These are phyloP conservation scores for Achaetomiella virescens DNA, from an alignment of 495 filamentous ascomycete species.

Conservation along the genomic window DNA sequence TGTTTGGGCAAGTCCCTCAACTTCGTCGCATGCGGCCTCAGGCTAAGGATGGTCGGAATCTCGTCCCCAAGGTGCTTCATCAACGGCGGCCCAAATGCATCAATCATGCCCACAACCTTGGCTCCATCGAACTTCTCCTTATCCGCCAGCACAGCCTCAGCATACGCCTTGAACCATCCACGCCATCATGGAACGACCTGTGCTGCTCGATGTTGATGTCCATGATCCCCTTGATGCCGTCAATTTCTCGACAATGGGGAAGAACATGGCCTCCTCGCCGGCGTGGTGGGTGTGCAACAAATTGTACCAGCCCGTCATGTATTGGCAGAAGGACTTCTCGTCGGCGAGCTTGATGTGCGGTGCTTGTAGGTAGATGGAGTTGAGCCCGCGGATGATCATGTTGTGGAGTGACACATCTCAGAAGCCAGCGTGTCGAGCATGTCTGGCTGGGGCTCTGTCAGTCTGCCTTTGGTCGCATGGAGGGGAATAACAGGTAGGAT, in stretches of 20 bases:
- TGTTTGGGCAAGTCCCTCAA: constrained; percentile 18
- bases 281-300: constrained; percentile 39
- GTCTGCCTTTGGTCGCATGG: neutral
- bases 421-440: constrained; percentile 29
- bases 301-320: constrained; percentile 24
- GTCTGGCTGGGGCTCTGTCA: constrained; percentile 18
- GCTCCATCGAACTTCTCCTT: constrained; percentile 29
- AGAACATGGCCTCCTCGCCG: constrained; percentile 39
- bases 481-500: neutral
- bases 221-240: constrained; percentile 38
- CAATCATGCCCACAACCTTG: constrained; percentile 34
- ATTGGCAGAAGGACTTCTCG: constrained; percentile 33
- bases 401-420: constrained; percentile 44
- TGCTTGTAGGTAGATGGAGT: constrained; percentile 47
- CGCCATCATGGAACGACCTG: constrained; percentile 34
- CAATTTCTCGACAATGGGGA: constrained; percentile 37
- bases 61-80: constrained; percentile 39
- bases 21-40: constrained; percentile 28
- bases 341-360: constrained; percentile 29
- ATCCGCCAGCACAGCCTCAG: constrained; percentile 16
- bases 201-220: constrained; percentile 42
- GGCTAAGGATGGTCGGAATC: constrained; percentile 30
- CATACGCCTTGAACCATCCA: constrained; percentile 33
- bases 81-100: constrained; percentile 35
- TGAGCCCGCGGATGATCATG: constrained; percentile 41